Evolutionary conservation across 495 filamentous ascomycete species (phyloP), one percentile per base, ranked within the genome.

Genomic region (Xylaria longipes): DNA sequence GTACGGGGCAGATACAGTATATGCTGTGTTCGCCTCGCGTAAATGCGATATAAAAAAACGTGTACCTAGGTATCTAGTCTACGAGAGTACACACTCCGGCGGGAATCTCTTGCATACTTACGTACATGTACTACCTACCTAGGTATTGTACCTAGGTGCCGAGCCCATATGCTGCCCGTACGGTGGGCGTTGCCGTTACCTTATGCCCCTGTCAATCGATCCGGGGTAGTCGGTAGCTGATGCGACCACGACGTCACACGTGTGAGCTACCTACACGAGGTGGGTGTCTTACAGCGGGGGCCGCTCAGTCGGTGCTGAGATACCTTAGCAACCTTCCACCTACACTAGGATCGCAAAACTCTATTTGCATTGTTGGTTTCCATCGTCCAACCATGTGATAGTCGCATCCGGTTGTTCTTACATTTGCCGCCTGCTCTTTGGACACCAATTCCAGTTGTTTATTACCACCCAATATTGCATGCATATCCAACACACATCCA

Each of bases 191-290:
- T 29, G 25, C 50, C 12, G 50, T 2, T 27, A 54, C 50, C 22
- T 54, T 54, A 54, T 54, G 27, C 52, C 52, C 52, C 52, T 56
- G 52, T 56, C 52, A 31, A 56, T 56, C 52, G 52, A 27, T 17
- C 52, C 12, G 27, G 52, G 52, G 52, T 56, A 56, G 8, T 29
- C 52, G 25, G 27, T 56, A 56, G 9, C 57, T 60, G 57, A 60
- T 60, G 57, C 31, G 57, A 37, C 57, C 31, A 60, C 57, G 57
- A 60, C 57, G 57, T 60, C 57, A 60, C 57, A 60, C 33, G 33
- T 60, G 57, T 60, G 33, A 37, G 57, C 33, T n/a, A 6, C 11
- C 33, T 8, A 37, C 57, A 60, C 57, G 33, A 20, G 33, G n/a
- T 37, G 31, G n/a, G 33, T 37, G 17, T 33, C 57, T 60, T 37